These are phyloP conservation scores for Phyllosticta citribraziliensis DNA, from an alignment of 2,329 filamentous ascomycete genomes.

Conservation along the genomic window DNA sequence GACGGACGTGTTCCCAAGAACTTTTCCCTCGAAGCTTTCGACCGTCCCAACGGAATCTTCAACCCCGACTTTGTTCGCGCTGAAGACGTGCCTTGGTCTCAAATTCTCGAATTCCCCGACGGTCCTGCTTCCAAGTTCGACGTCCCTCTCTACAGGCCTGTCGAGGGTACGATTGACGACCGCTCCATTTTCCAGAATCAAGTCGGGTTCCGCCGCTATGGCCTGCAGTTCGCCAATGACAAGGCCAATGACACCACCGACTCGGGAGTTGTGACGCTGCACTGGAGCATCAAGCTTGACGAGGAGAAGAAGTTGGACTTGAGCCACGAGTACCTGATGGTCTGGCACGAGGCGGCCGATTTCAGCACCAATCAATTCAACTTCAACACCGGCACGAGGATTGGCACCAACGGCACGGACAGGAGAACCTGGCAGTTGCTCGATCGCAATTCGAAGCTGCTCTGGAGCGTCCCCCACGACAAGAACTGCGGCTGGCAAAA, in stretches of 20 bases:
- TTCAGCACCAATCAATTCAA: slow-evolving; percentile 33
- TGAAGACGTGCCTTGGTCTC: slow-evolving; percentile 41
- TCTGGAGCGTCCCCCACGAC: slow-evolving; percentile 46
- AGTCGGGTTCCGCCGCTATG: slow-evolving; percentile 51
- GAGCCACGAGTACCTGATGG: slow-evolving; percentile 51
- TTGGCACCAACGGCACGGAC: slow-evolving; percentile 38
- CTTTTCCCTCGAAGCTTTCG: slow-evolving; percentile 16
- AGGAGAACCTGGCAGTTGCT: slow-evolving; percentile 36
- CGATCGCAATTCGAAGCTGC: slow-evolving; percentile 23
- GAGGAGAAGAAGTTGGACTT: slow-evolving; percentile 43
- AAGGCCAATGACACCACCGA: slow-evolving; percentile 44
- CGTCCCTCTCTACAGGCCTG: slow-evolving; percentile 29
- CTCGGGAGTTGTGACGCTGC: slow-evolving; percentile 49
- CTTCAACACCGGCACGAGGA: slow-evolving; percentile 47
- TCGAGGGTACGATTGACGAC: slow-evolving; percentile 49
- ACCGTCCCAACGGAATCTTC: slow-evolving; percentile 25
- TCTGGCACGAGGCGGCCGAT: slow-evolving; percentile 31
- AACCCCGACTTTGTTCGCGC: slow-evolving; percentile 46
- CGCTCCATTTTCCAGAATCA: slow-evolving; percentile 52
- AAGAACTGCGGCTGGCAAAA: slow-evolving; percentile 46
- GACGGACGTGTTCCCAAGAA: slow-evolving; percentile 19
- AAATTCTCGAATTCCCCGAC: slow-evolving; percentile 41
- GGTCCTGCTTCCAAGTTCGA: slow-evolving; percentile 39
- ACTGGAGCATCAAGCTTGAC: slow-evolving; percentile 51
- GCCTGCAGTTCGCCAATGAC: slow-evolving; percentile 43